A percentile compares a stretch with the other conserved stretches of the same genome.
Evolutionary conservation across 2,329 filamentous ascomycete species (phyloP).

Genomic region (Graphilbum sp.): DNA sequence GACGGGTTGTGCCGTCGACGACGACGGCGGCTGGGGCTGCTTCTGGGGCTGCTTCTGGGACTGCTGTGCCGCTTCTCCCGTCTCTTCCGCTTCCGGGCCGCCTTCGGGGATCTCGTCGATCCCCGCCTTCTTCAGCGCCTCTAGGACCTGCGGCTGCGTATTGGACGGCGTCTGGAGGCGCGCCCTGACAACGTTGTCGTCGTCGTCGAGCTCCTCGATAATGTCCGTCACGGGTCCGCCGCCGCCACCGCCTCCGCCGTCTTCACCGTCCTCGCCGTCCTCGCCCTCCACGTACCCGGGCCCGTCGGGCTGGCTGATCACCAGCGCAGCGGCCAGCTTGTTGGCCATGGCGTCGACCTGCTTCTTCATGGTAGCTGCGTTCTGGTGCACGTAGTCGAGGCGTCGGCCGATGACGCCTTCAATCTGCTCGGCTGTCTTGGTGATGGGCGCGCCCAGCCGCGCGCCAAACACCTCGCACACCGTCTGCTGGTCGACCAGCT

Average conservation of each 20-base stretch:
- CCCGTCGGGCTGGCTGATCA: conserved; percentile 33
- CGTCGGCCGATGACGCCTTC: conserved; percentile 53
- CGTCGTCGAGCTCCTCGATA: conserved; percentile 77
- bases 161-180: conserved; percentile 51
- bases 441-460: conserved; percentile 16
- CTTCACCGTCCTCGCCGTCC: conserved; percentile 42
- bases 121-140: conserved; percentile 64
- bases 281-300: conserved; percentile 24
- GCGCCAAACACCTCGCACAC: conserved; percentile 31
- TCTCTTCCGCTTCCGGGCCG: conserved; percentile 1
- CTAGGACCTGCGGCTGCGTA: conserved; percentile 48
- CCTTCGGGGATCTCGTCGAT: conserved; percentile 22
- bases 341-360: conserved; percentile 54
- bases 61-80: neutral
- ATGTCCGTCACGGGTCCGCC: conserved; percentile 72
- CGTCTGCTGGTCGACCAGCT: conserved; percentile 44
- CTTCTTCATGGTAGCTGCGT: conserved; percentile 58
- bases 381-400: conserved; percentile 79
- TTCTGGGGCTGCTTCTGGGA: neutral
- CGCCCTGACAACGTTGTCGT: conserved; percentile 65
- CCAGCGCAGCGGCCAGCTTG: conserved; percentile 47
- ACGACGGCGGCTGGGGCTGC: neutral
- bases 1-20: neutral
- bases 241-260: conserved; percentile 32
- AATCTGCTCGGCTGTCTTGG: conserved; percentile 44